Evolutionary conservation across 2,329 filamentous ascomycete species (phyloP).

Genomic region (Aspergillus sp.): DNA sequence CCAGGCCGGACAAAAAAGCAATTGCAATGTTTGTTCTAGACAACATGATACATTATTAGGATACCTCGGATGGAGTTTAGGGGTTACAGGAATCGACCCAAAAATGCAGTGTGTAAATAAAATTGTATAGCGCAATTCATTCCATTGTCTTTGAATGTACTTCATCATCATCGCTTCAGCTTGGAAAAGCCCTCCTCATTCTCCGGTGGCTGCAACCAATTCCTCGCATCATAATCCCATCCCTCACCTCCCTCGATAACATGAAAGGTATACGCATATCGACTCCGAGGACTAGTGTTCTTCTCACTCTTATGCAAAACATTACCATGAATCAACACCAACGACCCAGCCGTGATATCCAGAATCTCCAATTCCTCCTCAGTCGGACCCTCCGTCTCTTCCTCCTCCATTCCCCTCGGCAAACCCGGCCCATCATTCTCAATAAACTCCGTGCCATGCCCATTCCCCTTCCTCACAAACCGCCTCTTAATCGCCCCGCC

Average conservation of each 20-base stretch:
- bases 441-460: conserved; percentile 62
- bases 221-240: conserved; percentile 70
- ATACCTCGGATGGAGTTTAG: conserved; percentile 16
- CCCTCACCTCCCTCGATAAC: conserved; percentile 76
- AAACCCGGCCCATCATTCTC: conserved; percentile 64
- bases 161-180: conserved; percentile 37
- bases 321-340: conserved; percentile 95
- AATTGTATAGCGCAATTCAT: neutral
- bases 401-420: conserved; percentile 49
- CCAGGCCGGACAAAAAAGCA: conserved; percentile 1
- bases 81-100: conserved; percentile 1
- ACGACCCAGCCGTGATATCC: conserved; percentile 82
- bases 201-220: conserved; percentile 83
- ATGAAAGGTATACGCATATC: conserved; percentile 97
- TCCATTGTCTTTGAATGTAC: too few species aligned
- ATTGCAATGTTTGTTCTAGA: conserved; percentile 2
- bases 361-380: conserved; percentile 63
- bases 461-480: conserved; percentile 60
- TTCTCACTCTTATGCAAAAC: conserved; percentile 92
- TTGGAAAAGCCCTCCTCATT: conserved; percentile 66
- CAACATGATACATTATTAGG: conserved; percentile 2
- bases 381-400: conserved; percentile 28
- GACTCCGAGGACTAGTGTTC: conserved; percentile 78
- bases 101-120: neutral
- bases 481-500: conserved; percentile 66